Evolutionary conservation across 352 stramenopile species (phyloP).

Genomic region (Phytophthora foliorum): DNA sequence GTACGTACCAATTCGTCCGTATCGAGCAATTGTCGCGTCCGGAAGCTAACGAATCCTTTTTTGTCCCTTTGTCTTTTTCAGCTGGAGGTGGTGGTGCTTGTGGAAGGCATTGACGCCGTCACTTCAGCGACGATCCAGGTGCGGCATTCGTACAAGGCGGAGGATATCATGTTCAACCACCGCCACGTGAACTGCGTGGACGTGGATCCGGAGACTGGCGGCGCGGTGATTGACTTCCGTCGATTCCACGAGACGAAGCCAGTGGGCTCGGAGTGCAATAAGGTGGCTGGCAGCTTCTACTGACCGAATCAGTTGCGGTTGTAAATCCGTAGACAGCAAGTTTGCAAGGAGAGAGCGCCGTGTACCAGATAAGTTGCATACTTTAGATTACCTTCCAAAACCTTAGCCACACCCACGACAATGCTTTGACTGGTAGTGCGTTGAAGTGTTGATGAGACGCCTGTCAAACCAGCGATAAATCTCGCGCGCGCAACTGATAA

Average conservation of each 20-base stretch:
- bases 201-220: constrained; percentile 74
- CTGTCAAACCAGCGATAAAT: neutral
- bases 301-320: constrained; percentile 21
- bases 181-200: constrained; percentile 94
- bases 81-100: constrained; percentile 96
- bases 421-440: neutral
- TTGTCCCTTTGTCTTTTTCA: constrained; percentile 41
- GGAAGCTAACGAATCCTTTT: constrained; percentile 11
- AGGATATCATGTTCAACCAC: constrained; percentile 95
- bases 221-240: constrained; percentile 90
- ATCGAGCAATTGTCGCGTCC: neutral
- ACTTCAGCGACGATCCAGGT: constrained; percentile 96
- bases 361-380: constrained; percentile 34
- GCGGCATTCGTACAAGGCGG: constrained; percentile 94
- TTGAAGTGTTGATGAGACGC: too few relatives aligned
- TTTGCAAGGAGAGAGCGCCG: constrained; percentile 1
- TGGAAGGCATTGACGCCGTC: constrained; percentile 96
- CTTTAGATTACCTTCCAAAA: constrained; percentile 22
- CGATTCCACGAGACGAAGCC: constrained; percentile 88
- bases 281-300: constrained; percentile 68
- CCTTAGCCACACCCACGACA: neutral
- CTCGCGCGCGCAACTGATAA: too few relatives aligned
- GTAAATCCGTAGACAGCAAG: neutral
- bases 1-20: constrained; percentile 30
- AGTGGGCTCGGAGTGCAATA: constrained; percentile 63